Base-by-base conservation (phyloP, 345 rosid species). In the Erucastrum elatum region DNA sequence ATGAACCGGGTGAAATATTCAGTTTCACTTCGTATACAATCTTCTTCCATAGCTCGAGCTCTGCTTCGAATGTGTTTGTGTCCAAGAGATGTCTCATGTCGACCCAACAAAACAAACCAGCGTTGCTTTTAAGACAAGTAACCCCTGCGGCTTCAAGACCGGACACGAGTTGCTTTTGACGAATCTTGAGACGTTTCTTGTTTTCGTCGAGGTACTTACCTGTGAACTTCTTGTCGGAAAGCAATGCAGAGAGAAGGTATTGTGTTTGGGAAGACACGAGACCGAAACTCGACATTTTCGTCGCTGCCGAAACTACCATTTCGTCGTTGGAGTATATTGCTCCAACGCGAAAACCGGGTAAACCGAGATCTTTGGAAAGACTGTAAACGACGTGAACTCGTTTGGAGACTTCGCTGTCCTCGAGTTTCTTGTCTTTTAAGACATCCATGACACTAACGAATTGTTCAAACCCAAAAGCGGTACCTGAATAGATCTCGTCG, bases 221-320 rank as follows among this genome's bases (percentile, higher is more conserved):
- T 1, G 96, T 85, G 72, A 90, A 89, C 75, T 86, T 87, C 59
- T 88, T 89, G 73, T 89, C 96, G 8, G 96, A 89, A 29, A 90
- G 85, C 83, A 90, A 72, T 44, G 83, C 82, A 0, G 93, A 80
- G 33, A 90, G 87, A 63, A 90, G 90, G 51, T 89, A 83, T 31
- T 90, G 96, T 10, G 96, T 90, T 74, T 90, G 96, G 2, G 96
- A 89, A 13, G 96, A 90, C 51, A 90, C 87, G 26, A 89, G 86
- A 59, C 96, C 96, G 53, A 90, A 90, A 75, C 96, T 90, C 25
- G 91, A 90, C 96, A 90, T 90, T 80, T 90, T 90, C 4, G 93
- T 90, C 16, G 96, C 93, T 0, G 96, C 87, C 0, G 89, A 88
- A 55, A 90, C 90, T 51, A 90, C 87, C 72, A 66, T 73, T 69